Evolutionary conservation across 2,329 filamentous ascomycete genomes (phyloP).

Genomic region (Trichoderma sp.): DNA sequence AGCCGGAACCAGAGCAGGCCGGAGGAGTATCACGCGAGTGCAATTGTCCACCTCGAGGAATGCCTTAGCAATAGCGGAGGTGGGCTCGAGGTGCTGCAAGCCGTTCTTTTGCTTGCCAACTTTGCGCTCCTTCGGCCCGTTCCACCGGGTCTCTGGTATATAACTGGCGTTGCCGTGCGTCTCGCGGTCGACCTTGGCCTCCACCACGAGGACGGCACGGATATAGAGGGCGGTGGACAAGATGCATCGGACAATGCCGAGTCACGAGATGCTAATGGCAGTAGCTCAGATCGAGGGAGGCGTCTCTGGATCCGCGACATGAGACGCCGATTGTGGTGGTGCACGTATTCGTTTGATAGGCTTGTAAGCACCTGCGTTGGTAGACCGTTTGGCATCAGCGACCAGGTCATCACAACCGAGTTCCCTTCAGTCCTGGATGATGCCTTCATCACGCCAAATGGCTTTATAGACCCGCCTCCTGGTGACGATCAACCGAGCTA

Average conservation of each 20-base stretch:
- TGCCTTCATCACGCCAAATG: constrained; percentile 75
- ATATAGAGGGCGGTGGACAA: constrained; percentile 57
- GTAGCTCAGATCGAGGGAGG: constrained; percentile 55
- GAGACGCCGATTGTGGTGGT: constrained; percentile 90
- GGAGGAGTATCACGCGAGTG: constrained; percentile 94
- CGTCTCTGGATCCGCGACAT: constrained; percentile 84
- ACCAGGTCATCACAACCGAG: constrained; percentile 92
- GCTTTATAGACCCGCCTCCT: constrained; percentile 61
- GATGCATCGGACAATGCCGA: constrained; percentile 34
- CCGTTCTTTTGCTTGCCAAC: constrained; percentile 84
- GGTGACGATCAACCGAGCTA: constrained; percentile 69
- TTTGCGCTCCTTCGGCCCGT: constrained; percentile 90
- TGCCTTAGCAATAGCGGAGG: constrained; percentile 82
- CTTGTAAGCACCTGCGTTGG: constrained; percentile 93
- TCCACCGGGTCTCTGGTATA: constrained; percentile 94
- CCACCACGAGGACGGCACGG: constrained; percentile 83
- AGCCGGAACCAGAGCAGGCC: constrained; percentile 60
- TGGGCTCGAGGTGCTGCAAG: constrained; percentile 88
- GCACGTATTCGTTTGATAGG: constrained; percentile 91
- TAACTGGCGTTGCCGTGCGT: constrained; percentile 87
- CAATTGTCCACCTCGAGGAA: constrained; percentile 84
- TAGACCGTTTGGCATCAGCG: constrained; percentile 89
- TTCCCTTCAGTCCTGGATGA: constrained; percentile 89
- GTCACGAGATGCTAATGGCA: constrained; percentile 29
- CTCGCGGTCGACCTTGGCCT: constrained; percentile 87